Percentiles rank a stretch among this genome's conserved stretches.
These are phyloP conservation scores for Leccinum griseonigrum DNA, from an alignment of 1,284 basidiomycete genomes.

Conservation along the genomic window DNA sequence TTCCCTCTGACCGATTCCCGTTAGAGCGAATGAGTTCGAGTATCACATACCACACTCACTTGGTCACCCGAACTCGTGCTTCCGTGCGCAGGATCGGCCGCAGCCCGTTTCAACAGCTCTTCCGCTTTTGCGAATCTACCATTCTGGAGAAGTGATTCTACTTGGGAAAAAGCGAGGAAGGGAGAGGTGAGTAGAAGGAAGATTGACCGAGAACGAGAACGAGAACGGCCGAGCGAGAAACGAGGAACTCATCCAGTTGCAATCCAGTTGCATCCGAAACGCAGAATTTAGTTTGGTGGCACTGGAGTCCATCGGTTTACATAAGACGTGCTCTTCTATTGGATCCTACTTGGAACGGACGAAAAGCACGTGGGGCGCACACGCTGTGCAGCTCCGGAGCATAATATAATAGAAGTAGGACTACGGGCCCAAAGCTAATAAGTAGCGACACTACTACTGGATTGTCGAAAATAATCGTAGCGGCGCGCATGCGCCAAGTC, in stretches of 20 bases:
- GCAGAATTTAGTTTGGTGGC: background rate
- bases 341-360: no score
- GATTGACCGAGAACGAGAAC: constrained; percentile 63
- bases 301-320: no score
- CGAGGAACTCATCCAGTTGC: constrained; percentile 22
- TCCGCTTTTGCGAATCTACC: constrained; percentile 66
- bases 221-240: constrained; percentile 44
- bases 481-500: no score
- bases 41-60: constrained; percentile 7
- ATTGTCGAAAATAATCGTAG: no score
- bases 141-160: constrained; percentile 64
- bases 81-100: constrained; percentile 14
- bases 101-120: constrained; percentile 49
- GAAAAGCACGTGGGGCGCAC: no score
- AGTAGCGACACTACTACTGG: no score
- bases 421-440: no score
- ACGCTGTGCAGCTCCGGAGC: no score
- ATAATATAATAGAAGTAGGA: no score
- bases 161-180: constrained; percentile 69
- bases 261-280: background rate
- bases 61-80: constrained; percentile 6
- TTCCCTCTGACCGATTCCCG: constrained; percentile 43
- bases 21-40: constrained; percentile 3
- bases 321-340: no score
- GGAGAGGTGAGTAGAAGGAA: constrained; percentile 65